A percentile compares a stretch with the other conserved stretches of the same genome.
Conservation (phyloP, 2,329 filamentous ascomycete species). For the Nemania sp. region DNA sequence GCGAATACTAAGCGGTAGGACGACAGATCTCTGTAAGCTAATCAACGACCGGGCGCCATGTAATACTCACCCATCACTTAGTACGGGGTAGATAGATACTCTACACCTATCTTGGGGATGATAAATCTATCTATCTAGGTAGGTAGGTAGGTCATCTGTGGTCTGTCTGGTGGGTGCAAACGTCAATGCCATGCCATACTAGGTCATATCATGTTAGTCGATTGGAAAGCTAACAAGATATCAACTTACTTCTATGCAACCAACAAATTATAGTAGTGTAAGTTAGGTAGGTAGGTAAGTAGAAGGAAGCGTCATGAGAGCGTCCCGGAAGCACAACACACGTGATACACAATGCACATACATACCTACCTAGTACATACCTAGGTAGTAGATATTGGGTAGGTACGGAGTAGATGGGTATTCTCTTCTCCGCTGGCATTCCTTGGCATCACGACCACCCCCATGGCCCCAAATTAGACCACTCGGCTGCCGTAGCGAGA, state of each 20-base stretch:
- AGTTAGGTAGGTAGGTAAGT: no score
- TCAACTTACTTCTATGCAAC: no score
- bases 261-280: no score
- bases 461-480: constrained; percentile 31
- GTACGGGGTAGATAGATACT: no score
- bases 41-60: background rate
- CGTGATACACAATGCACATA: background rate
- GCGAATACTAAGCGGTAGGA: constrained; percentile 1
- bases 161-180: constrained; percentile 5
- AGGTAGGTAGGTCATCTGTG: background rate
- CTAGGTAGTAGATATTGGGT: no score
- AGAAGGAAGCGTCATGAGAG: background rate
- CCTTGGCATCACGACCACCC: constrained; percentile 25
- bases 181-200: no score
- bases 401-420: no score
- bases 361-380: no score
- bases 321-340: background rate
- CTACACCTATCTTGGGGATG: no score
- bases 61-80: background rate
- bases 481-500: constrained; percentile 38
- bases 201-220: constrained; percentile 3
- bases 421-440: constrained; percentile 14
- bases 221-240: no score
- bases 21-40: background rate
- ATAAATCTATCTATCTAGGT: no score